These are phyloP conservation scores for Trypanosoma melophagium DNA, from an alignment of 208 protist species.

Conservation along the genomic window DNA sequence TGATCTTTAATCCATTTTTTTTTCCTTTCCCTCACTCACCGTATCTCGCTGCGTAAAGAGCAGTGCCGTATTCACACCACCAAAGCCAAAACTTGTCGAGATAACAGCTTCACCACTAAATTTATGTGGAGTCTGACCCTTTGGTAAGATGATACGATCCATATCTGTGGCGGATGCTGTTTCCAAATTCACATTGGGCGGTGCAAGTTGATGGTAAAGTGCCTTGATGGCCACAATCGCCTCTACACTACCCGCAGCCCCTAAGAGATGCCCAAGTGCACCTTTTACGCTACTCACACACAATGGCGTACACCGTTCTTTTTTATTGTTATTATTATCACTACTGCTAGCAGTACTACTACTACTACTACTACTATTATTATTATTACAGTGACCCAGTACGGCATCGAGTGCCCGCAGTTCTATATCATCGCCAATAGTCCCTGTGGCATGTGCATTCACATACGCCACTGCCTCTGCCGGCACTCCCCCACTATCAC, in stretches of 20 bases:
- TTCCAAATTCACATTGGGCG: constrained; percentile 92
- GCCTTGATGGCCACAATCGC: constrained; percentile 87
- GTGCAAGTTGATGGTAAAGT: constrained; percentile 65
- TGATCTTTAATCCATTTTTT: background rate
- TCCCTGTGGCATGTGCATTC: constrained; percentile 98
- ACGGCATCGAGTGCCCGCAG: constrained; percentile 40
- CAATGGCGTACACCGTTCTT: constrained; percentile 28
- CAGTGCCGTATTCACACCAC: constrained; percentile 93
- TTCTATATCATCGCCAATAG: constrained; percentile 95
- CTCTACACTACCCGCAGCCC: constrained; percentile 95
- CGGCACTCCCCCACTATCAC: constrained; percentile 51
- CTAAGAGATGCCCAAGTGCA: constrained; percentile 96
- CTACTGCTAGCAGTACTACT: background rate
- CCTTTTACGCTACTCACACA: constrained; percentile 91
- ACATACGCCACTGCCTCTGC: constrained; percentile 87
- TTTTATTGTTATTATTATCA: background rate
- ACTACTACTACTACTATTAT: background rate
- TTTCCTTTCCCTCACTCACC: background rate
- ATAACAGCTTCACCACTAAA: constrained; percentile 60
- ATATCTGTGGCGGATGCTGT: constrained; percentile 33
- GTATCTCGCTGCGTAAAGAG: constrained; percentile 59
- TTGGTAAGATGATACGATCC: constrained; percentile 26
- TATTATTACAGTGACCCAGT: constrained; percentile 13
- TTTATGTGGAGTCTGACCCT: constrained; percentile 17
- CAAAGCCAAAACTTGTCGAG: constrained; percentile 97